phyloP scores from a whole-genome alignment of 2,329 filamentous ascomycete species.

The Colletotrichum viniferum region DNA sequence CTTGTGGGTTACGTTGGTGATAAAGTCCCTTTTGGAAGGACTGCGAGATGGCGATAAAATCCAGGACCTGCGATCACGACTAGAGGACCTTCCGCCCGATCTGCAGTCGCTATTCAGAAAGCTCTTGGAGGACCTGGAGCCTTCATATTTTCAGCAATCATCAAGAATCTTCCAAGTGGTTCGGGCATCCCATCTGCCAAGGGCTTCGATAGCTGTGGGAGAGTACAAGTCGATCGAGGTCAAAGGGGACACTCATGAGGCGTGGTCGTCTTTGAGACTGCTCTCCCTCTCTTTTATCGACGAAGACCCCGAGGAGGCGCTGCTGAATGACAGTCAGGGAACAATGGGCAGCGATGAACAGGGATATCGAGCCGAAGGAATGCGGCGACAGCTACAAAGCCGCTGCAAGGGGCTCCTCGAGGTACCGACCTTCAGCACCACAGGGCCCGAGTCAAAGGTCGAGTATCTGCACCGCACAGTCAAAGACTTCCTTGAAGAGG shows the following conservation, averaged over 20 bases:
- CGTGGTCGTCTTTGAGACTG: background rate
- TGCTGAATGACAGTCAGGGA: background rate
- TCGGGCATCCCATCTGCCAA: background rate
- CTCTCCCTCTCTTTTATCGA: background rate
- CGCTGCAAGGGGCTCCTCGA: background rate
- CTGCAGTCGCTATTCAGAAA: background rate
- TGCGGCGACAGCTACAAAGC: background rate
- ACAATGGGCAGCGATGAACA: background rate
- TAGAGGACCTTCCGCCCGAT: background rate
- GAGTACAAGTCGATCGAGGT: background rate
- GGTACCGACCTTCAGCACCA: background rate
- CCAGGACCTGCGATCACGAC: background rate
- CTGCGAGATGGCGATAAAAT: constrained; percentile 4
- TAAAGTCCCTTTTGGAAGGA: constrained; percentile 13
- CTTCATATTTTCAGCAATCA: background rate
- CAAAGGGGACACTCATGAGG: background rate
- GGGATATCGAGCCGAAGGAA: background rate
- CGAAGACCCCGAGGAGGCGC: background rate
- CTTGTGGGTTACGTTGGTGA: constrained; percentile 23
- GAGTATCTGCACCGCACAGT: background rate
- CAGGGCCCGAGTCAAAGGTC: background rate
- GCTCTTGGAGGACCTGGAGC: background rate
- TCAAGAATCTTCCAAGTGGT: background rate
- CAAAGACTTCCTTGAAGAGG: background rate
- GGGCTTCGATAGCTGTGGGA: background rate